Conservation (phyloP, 148 eudicot species). For the Chenopodium suecicum region DNA sequence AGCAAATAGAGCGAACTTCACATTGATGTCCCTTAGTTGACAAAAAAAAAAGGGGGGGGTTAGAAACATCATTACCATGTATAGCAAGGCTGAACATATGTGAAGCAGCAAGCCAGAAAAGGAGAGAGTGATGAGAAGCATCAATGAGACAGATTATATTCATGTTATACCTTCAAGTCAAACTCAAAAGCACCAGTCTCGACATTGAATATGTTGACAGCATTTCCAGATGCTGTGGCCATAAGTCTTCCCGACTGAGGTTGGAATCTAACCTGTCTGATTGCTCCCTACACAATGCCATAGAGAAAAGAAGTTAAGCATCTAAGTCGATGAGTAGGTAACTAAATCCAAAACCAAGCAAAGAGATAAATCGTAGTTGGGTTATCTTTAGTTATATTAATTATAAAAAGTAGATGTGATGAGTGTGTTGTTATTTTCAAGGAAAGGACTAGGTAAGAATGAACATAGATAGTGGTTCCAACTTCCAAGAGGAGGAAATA, state of each 20-base stretch:
- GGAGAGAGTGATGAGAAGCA: background rate
- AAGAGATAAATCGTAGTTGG: too few species aligned
- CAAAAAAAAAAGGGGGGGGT: background rate
- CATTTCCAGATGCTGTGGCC: constrained; percentile 42
- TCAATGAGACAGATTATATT: background rate
- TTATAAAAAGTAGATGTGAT: too few species aligned
- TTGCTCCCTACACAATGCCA: constrained; percentile 38
- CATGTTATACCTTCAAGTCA: constrained; percentile 23
- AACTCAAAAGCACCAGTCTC: constrained; percentile 31
- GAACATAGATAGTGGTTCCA: too few species aligned
- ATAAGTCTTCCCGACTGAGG: constrained; percentile 41
- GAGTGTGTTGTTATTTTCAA: too few species aligned
- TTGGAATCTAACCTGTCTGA: constrained; percentile 47
- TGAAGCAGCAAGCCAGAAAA: background rate
- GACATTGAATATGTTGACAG: constrained; percentile 38
- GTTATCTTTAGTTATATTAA: too few species aligned
- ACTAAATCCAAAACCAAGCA: too few species aligned
- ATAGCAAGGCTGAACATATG: too few species aligned
- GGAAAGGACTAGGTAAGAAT: too few species aligned
- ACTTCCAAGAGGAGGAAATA: too few species aligned
- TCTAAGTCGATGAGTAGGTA: background rate
- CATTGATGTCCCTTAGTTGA: constrained; percentile 40
- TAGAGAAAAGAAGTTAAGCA: background rate
- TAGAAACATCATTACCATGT: background rate
- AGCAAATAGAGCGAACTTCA: constrained; percentile 45